Evolutionary conservation across 768 basidiomycete genomes (phyloP), one percentile per base, ranked within the genome.

Genomic region (Suillus subluteus): DNA sequence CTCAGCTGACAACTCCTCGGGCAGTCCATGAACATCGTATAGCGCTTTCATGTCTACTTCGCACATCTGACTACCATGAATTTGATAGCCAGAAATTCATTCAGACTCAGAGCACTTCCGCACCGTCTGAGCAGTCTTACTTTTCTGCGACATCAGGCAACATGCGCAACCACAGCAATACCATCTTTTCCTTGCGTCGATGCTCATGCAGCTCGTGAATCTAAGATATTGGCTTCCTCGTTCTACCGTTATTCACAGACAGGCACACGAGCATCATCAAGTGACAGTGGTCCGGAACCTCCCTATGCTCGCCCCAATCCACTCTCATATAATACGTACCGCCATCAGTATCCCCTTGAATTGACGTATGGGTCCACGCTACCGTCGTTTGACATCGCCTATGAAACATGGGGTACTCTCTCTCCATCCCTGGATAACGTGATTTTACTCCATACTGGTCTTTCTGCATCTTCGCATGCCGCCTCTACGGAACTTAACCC

Each of bases 361-460:
- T 84, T 97, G 37, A 84, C 88, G 6, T 89, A 89, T 69, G 85
- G 89, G 65, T 78, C 81, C 1, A 67, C 81, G 2, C 83, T 97
- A 0, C 87, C 90, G 1, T 80, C 88, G 8, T 90, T 95, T 71
- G 87, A 94, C 70, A 86, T 99, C 66, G 98, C 98, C 0, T 99
- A 99, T 83, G 98, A 99, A 81, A 94, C 98, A 0, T 99, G 98
- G 98, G 98, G 98, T 3, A 87, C 87, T 2, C 90, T 99, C 54
- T 92, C 92, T 30, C 82, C 91, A 0, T 71, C 80, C 8, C 85
- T 83, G 54, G 91, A 95, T 76, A 99, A 99, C 74, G 97, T 86
- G 59, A 96, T 99, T 59, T 88, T 99, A 15, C 86, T 99, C 13
- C 96, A 98, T 73, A 99, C 98, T 0, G 98, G 98, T 21, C 86